These are phyloP conservation scores for Fermentozyma sake DNA, from an alignment of 1,139 yeast genomes.

Conservation along the genomic window DNA sequence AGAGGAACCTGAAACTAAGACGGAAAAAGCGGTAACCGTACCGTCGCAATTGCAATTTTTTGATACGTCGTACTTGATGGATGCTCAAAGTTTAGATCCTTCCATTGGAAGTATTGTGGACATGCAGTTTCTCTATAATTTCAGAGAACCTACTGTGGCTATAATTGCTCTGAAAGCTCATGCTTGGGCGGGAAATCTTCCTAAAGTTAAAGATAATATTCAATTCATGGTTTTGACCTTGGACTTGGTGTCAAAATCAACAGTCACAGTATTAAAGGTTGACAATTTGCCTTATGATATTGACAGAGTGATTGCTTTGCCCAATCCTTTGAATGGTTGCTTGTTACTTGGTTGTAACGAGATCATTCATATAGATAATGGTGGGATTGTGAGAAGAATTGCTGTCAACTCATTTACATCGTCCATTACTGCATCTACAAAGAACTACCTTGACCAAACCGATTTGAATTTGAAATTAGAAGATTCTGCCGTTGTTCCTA, in stretches of 20 bases:
- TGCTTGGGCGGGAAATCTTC: conserved; percentile 75
- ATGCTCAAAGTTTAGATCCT: conserved; percentile 53
- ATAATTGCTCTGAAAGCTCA: conserved; percentile 58
- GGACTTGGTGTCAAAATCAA: conserved; percentile 57
- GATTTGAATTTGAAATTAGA: conserved; percentile 55
- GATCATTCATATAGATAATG: conserved; percentile 73
- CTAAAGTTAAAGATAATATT: conserved; percentile 59
- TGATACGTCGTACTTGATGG: conserved; percentile 52
- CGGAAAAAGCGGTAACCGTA: conserved; percentile 2
- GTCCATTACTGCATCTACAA: conserved; percentile 46
- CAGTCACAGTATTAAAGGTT: conserved; percentile 64
- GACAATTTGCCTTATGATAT: conserved; percentile 73
- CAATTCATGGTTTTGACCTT: conserved; percentile 60
- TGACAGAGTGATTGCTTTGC: conserved; percentile 58
- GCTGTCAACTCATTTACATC: conserved; percentile 59
- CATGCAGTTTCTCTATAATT: conserved; percentile 64
- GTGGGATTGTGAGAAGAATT: conserved; percentile 68
- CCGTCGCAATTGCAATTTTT: conserved; percentile 18
- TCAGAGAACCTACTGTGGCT: conserved; percentile 78
- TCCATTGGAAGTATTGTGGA: conserved; percentile 60
- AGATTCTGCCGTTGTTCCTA: conserved; percentile 44
- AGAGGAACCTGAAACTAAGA: conserved; percentile 21
- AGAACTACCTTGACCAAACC: conserved; percentile 49
- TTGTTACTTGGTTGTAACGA: conserved; percentile 75
- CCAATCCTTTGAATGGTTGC: conserved; percentile 67